Evolutionary conservation across 768 basidiomycete species (phyloP).

Genomic region (Solioccasus polychromus): DNA sequence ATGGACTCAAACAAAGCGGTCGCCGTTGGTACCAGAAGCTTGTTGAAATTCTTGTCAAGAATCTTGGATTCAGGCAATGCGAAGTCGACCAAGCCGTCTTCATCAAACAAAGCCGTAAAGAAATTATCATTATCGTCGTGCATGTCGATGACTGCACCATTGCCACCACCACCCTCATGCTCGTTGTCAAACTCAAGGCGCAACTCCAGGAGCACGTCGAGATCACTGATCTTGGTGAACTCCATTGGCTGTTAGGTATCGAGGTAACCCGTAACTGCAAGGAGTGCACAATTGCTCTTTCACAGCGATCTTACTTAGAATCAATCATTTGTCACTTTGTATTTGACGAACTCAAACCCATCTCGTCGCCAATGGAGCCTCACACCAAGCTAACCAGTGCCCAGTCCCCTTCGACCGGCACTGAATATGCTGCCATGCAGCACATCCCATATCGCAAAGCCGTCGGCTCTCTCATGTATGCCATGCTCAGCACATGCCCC

Average conservation of each 20-base stretch:
- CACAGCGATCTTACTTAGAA: conserved; percentile 27
- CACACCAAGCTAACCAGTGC: conserved; percentile 16
- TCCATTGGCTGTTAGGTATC: conserved; percentile 9
- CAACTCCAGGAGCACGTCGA: background rate
- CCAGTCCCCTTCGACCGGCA: conserved; percentile 19
- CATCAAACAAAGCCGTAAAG: background rate
- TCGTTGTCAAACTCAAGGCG: background rate
- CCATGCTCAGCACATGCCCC: background rate
- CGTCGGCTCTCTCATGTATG: background rate
- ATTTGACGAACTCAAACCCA: conserved; percentile 23
- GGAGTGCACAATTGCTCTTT: background rate
- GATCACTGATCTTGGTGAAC: background rate
- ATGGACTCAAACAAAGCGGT: background rate
- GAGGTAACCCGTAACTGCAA: background rate
- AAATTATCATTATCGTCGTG: background rate
- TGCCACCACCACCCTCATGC: background rate
- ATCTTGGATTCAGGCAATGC: background rate
- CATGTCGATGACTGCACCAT: conserved; percentile 20
- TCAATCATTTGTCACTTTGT: conserved; percentile 28
- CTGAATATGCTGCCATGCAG: conserved; percentile 21
- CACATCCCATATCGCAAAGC: conserved; percentile 27
- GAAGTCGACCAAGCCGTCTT: background rate
- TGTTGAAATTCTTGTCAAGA: background rate
- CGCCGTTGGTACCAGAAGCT: background rate
- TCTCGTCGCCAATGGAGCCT: conserved; percentile 34